Evolutionary conservation across 2,329 filamentous ascomycete genomes (phyloP).

Genomic region (Alternaria burnsii): DNA sequence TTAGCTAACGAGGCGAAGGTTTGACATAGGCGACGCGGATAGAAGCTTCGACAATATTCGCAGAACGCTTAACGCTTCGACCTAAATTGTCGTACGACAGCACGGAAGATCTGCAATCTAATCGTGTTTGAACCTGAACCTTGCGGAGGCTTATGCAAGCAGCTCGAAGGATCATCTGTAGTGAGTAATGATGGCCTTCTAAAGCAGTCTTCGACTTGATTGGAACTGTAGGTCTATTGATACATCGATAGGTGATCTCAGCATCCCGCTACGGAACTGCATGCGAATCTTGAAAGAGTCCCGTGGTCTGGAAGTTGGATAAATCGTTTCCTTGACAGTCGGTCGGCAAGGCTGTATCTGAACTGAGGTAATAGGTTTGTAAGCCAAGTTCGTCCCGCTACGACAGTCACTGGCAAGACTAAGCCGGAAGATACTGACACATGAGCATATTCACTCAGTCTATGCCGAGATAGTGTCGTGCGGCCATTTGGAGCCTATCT

Average conservation of each 20-base stretch:
- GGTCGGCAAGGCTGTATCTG: neutral
- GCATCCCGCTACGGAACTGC: neutral
- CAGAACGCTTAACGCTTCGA: neutral
- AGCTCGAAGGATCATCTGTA: neutral
- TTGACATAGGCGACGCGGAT: neutral
- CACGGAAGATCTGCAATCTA: neutral
- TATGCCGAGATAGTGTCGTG: neutral
- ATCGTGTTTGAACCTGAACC: neutral
- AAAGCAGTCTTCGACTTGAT: neutral
- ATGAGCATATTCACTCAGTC: neutral
- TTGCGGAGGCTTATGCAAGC: neutral
- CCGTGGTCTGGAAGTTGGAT: neutral
- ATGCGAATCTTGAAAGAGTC: neutral
- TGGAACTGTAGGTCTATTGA: neutral
- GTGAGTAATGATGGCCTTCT: neutral
- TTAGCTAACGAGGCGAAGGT: neutral
- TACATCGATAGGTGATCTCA: neutral
- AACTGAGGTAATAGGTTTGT: neutral
- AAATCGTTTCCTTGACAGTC: neutral
- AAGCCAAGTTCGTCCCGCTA: neutral
- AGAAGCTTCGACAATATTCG: neutral
- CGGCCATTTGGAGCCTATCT: neutral
- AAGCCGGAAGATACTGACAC: neutral
- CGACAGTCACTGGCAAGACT: neutral
- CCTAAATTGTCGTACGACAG: neutral